Conservation (phyloP, 2,329 filamentous ascomycete species). For the Celoporthe dispersa region DNA sequence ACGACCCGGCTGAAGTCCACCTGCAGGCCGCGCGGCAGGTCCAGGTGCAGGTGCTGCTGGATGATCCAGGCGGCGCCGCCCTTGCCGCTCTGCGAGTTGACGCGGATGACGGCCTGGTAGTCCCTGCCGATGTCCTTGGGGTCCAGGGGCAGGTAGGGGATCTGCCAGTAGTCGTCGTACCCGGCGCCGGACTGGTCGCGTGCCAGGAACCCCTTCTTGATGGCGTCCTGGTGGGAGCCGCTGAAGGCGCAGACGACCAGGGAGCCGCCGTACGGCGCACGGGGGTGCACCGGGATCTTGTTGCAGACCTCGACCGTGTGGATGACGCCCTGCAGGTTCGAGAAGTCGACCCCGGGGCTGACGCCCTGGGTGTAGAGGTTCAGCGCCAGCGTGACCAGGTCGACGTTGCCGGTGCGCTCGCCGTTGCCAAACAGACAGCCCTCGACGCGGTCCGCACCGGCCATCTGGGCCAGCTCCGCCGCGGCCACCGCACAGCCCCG, state of each 20-base stretch:
- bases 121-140: slow-evolving; percentile 91
- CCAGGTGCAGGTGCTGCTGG: slow-evolving; percentile 83
- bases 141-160: slow-evolving; percentile 92
- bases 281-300: slow-evolving; percentile 90
- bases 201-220: slow-evolving; percentile 85
- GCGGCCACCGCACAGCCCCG: slow-evolving; percentile 88
- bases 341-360: slow-evolving; percentile 85
- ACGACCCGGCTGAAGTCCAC: slow-evolving; percentile 89
- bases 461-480: slow-evolving; percentile 93
- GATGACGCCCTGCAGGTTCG: slow-evolving; percentile 83
- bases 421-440: slow-evolving; percentile 94
- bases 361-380: slow-evolving; percentile 96
- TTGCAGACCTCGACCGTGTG: slow-evolving; percentile 89
- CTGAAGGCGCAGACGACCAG: slow-evolving; percentile 93
- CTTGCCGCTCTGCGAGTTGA: slow-evolving; percentile 96
- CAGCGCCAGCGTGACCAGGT: slow-evolving; percentile 87
- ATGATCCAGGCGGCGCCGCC: slow-evolving; percentile 95
- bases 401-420: slow-evolving; percentile 93
- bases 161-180: slow-evolving; percentile 74
- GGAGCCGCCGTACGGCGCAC: slow-evolving; percentile 88
- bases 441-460: slow-evolving; percentile 91
- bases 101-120: slow-evolving; percentile 97
- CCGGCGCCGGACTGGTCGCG: slow-evolving; percentile 65
- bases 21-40: slow-evolving; percentile 90
- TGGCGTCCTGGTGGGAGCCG: slow-evolving; percentile 92